phyloP scores from a whole-genome alignment of 2,329 filamentous ascomycete genomes.

The Cercospora berteroae region DNA sequence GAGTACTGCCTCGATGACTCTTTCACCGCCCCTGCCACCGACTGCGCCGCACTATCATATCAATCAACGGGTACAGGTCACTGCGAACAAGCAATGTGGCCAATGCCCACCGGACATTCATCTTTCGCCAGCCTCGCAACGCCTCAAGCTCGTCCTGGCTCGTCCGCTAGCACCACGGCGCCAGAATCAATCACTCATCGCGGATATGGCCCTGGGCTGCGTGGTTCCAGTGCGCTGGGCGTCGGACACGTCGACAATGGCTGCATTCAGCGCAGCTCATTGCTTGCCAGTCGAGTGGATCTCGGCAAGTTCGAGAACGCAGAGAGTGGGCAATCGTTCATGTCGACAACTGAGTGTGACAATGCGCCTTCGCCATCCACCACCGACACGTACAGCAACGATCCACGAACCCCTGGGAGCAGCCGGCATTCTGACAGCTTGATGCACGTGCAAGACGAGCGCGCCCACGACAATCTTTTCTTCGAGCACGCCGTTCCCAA shows the following conservation, averaged over 20 bases:
- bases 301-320: slow-evolving; percentile 24
- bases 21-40: neutral
- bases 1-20: neutral
- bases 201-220: neutral
- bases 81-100: neutral
- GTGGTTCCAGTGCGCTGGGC: neutral
- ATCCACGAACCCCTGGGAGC: slow-evolving; percentile 24
- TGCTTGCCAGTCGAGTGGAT: slow-evolving; percentile 19
- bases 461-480: neutral
- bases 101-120: neutral
- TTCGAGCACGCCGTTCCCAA: neutral
- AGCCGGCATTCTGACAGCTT: neutral
- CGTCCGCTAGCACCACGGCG: neutral
- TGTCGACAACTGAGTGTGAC: slow-evolving; percentile 22
- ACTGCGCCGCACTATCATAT: neutral
- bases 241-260: neutral
- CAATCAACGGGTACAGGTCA: neutral
- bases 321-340: slow-evolving; percentile 21
- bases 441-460: neutral
- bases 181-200: neutral
- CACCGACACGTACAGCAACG: slow-evolving; percentile 18
- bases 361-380: slow-evolving; percentile 24
- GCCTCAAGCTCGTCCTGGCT: neutral
- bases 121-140: neutral
- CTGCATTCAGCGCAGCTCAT: slow-evolving; percentile 1